Conservation (phyloP, 768 basidiomycete species). For the Tylopilus felleus region DNA sequence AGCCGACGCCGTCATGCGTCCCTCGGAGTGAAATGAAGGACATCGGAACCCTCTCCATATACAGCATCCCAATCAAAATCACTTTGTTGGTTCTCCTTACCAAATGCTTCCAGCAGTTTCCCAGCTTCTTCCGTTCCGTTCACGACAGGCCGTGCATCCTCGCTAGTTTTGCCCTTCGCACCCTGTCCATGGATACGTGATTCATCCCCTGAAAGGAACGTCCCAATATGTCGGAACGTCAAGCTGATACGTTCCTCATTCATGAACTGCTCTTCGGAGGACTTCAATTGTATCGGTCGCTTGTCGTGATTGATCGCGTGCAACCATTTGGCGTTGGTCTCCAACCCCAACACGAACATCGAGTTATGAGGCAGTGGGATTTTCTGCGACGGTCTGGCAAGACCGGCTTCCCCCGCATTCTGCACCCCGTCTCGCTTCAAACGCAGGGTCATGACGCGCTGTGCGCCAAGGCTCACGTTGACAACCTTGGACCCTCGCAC, state of each 20-base stretch:
- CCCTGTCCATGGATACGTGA: slow-evolving; percentile 71
- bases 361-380: slow-evolving; percentile 78
- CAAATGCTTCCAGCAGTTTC: slow-evolving; percentile 59
- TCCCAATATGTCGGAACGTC: slow-evolving; percentile 77
- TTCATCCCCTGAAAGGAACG: slow-evolving; percentile 56
- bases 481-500: slow-evolving; percentile 70
- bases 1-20: slow-evolving; percentile 15
- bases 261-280: slow-evolving; percentile 49
- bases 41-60: slow-evolving; percentile 70
- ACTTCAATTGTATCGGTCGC: slow-evolving; percentile 53
- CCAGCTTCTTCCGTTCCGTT: slow-evolving; percentile 47
- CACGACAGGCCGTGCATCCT: slow-evolving; percentile 52
- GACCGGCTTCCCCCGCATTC: slow-evolving; percentile 15
- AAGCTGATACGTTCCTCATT: slow-evolving; percentile 72
- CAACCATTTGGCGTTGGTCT: slow-evolving; percentile 71
- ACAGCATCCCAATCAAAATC: slow-evolving; percentile 65
- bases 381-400: slow-evolving; percentile 48
- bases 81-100: slow-evolving; percentile 66
- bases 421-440: slow-evolving; percentile 50
- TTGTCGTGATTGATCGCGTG: slow-evolving; percentile 79
- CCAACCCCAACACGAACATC: slow-evolving; percentile 75
- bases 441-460: slow-evolving; percentile 72
- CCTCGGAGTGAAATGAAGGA: slow-evolving; percentile 49
- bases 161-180: slow-evolving; percentile 57
- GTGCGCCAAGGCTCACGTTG: slow-evolving; percentile 78